Conservation (phyloP, 2,329 filamentous ascomycete genomes). For the Fusarium sp. region DNA sequence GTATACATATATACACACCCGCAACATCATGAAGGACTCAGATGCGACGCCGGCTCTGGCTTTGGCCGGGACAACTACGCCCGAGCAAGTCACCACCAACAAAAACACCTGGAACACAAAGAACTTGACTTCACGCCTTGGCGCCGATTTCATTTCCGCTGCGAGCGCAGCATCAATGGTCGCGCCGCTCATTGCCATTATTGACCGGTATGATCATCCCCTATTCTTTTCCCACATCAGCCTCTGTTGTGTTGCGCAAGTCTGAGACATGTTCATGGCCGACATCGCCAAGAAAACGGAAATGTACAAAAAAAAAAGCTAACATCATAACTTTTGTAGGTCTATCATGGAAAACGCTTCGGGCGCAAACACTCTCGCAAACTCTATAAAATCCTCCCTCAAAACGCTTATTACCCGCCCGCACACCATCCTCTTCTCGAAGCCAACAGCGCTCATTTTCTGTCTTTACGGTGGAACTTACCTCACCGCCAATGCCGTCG, state of each 20-base stretch:
- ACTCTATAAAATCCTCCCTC: constrained; percentile 71
- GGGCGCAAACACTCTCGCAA: constrained; percentile 69
- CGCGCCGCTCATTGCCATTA: constrained; percentile 86
- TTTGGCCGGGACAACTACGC: constrained; percentile 38
- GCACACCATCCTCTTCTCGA: constrained; percentile 70
- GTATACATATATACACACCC: not conserved
- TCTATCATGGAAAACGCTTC: constrained; percentile 88
- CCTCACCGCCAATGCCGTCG: constrained; percentile 86
- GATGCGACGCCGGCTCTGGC: constrained; percentile 35
- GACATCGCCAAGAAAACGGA: constrained; percentile 18
- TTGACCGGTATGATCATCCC: constrained; percentile 75
- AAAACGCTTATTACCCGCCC: constrained; percentile 69
- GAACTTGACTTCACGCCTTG: constrained; percentile 75
- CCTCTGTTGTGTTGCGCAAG: not conserved
- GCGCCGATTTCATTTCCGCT: constrained; percentile 76
- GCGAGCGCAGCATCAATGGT: constrained; percentile 79
- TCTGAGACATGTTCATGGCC: not conserved
- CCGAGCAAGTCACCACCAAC: constrained; percentile 29
- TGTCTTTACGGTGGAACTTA: constrained; percentile 90
- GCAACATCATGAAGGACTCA: constrained; percentile 28
- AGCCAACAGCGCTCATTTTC: constrained; percentile 77
- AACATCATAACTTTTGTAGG: constrained; percentile 55
- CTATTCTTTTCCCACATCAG: not conserved
- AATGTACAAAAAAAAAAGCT: constrained; percentile 8
- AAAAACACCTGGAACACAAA: constrained; percentile 76